Evolutionary conservation across 176 grass and related monocot species (phyloP).

Genomic region (Triticum turgidum): DNA sequence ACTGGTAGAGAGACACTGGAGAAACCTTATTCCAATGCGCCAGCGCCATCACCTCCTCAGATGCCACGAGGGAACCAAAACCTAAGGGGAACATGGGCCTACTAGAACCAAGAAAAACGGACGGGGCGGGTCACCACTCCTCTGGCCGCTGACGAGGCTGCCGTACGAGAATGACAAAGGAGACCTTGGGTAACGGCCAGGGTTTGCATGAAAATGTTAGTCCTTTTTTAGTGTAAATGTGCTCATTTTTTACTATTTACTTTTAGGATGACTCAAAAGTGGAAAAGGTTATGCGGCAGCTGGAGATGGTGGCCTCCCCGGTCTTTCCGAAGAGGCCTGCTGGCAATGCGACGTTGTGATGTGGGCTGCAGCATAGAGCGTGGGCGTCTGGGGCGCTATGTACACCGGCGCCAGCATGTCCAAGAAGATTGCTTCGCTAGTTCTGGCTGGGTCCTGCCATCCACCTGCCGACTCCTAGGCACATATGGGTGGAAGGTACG

Average conservation of each 20-base stretch:
- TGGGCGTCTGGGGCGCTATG: too few relatives aligned
- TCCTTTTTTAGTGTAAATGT: neutral
- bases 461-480: too few relatives aligned
- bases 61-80: neutral
- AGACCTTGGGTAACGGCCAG: too few relatives aligned
- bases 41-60: too few relatives aligned
- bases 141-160: neutral
- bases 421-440: too few relatives aligned
- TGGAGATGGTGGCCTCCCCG: too few relatives aligned
- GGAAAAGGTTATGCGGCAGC: neutral
- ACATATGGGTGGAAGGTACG: too few relatives aligned
- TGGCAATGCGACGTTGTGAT: too few relatives aligned
- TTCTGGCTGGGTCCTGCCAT: too few relatives aligned
- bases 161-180: neutral
- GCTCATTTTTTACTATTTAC: neutral
- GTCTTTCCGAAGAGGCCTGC: too few relatives aligned
- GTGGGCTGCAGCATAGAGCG: too few relatives aligned
- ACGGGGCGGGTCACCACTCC: neutral
- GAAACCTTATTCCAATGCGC: neutral
- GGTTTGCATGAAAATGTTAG: neutral
- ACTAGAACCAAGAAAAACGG: neutral
- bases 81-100: neutral
- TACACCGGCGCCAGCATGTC: too few relatives aligned
- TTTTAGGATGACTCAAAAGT: neutral
- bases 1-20: neutral